Conservation (phyloP, 331 rosid genomes). For the Phaseolus coccineus region DNA sequence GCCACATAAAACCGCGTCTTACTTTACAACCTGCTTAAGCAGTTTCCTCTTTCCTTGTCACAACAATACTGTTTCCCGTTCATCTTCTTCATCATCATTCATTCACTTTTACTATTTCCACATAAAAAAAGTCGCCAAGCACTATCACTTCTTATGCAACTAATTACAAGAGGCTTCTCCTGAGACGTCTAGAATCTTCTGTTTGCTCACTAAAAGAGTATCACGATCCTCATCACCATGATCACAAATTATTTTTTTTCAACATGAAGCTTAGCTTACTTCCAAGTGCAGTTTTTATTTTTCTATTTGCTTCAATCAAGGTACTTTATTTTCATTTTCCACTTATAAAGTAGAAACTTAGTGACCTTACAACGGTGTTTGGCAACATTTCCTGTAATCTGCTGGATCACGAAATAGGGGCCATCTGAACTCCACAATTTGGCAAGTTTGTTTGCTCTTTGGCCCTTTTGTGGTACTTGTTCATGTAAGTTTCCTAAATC, state of each 20-base stretch:
- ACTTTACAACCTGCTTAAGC: not conserved
- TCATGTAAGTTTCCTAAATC: constrained; percentile 14
- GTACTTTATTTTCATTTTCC: not conserved
- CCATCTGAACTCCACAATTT: not conserved
- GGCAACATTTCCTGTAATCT: not conserved
- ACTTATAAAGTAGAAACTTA: not conserved
- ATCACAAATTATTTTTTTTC: not conserved
- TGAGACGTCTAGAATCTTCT: not conserved
- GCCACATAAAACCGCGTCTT: no score
- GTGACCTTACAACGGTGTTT: not conserved
- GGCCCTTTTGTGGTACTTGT: not conserved
- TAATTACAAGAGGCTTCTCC: not conserved
- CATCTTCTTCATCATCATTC: not conserved
- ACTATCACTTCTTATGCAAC: not conserved
- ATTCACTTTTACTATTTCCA: not conserved
- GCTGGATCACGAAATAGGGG: not conserved
- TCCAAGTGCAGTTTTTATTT: not conserved
- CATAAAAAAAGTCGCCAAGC: not conserved
- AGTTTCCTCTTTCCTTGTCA: not conserved
- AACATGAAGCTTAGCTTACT: not conserved
- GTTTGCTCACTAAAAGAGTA: not conserved
- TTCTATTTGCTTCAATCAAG: not conserved
- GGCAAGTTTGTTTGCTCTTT: not conserved
- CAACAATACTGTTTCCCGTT: not conserved
- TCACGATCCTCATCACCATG: not conserved